Evolutionary conservation across 2,329 filamentous ascomycete genomes (phyloP).

Genomic region (Gliomastix tumulicola): DNA sequence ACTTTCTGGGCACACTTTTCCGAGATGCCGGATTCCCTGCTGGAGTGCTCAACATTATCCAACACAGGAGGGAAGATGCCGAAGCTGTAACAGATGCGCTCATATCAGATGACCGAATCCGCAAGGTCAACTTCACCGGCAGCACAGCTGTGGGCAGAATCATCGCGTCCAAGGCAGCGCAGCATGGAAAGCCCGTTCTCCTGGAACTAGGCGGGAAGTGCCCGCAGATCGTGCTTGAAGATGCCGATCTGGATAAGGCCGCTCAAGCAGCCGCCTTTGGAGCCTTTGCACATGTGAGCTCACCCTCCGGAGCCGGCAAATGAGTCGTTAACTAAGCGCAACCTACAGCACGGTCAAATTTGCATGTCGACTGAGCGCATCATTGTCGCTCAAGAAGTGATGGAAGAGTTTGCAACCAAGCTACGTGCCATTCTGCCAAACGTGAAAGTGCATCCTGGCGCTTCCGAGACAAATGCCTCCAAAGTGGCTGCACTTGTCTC

Average conservation of each 20-base stretch:
- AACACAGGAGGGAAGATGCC: slow-evolving; percentile 49
- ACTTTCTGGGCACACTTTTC: slow-evolving; percentile 48
- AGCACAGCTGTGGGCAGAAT: slow-evolving; percentile 58
- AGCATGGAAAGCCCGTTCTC: slow-evolving; percentile 59
- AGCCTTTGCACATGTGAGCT: slow-evolving; percentile 31
- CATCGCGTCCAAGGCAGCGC: slow-evolving; percentile 54
- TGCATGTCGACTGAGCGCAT: slow-evolving; percentile 67
- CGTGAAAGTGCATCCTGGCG: neutral
- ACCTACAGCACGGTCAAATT: slow-evolving; percentile 46
- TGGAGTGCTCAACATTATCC: slow-evolving; percentile 58
- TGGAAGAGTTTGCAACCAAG: slow-evolving; percentile 4
- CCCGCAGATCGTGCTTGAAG: slow-evolving; percentile 57
- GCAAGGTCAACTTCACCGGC: slow-evolving; percentile 67
- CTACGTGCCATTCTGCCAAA: neutral
- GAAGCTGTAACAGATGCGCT: slow-evolving; percentile 52
- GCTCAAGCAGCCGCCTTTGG: slow-evolving; percentile 52
- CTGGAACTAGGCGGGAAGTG: slow-evolving; percentile 68
- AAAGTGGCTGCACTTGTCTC: slow-evolving; percentile 30
- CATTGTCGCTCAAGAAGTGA: slow-evolving; percentile 20
- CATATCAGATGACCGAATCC: slow-evolving; percentile 53
- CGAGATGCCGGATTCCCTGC: slow-evolving; percentile 59
- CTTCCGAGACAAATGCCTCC: neutral
- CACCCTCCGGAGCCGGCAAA: neutral
- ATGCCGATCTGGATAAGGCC: slow-evolving; percentile 58
- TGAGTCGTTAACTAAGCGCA: neutral